Evolutionary conservation across 345 rosid species (phyloP).

Genomic region (Aquilaria yunnanensis): DNA sequence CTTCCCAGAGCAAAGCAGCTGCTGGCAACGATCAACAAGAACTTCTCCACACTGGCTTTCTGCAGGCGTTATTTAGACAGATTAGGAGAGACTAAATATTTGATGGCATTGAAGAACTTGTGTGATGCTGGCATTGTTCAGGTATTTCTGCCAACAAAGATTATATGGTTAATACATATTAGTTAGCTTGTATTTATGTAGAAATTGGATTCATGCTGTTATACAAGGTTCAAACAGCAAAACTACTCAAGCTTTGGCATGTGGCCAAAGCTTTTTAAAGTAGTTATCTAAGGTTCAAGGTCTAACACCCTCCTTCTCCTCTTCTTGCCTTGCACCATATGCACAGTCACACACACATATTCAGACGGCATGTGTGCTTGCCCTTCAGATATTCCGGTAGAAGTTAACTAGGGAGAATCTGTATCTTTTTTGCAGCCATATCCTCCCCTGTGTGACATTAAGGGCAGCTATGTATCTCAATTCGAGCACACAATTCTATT

Average conservation of each 20-base stretch:
- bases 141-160: constrained; percentile 32
- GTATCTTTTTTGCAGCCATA: constrained; percentile 48
- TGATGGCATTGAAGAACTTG: constrained; percentile 90
- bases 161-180: not conserved
- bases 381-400: not conserved
- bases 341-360: too few species aligned
- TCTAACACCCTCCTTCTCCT: too few species aligned
- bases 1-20: constrained; percentile 93
- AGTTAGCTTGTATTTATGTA: not conserved
- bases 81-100: constrained; percentile 85
- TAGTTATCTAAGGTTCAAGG: too few species aligned
- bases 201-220: not conserved
- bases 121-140: constrained; percentile 85
- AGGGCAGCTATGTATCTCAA: constrained; percentile 93
- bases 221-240: too few species aligned
- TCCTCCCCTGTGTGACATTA: constrained; percentile 84
- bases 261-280: too few species aligned
- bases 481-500: constrained; percentile 87
- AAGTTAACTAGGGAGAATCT: not conserved
- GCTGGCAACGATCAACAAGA: constrained; percentile 85
- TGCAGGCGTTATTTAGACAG: constrained; percentile 92
- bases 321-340: too few species aligned
- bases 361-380: too few species aligned
- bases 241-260: too few species aligned
- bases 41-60: constrained; percentile 89